Evolutionary conservation across 805 yeast genomes (phyloP), one percentile per base, ranked within the genome.

Genomic region (Candida lessepsii): DNA sequence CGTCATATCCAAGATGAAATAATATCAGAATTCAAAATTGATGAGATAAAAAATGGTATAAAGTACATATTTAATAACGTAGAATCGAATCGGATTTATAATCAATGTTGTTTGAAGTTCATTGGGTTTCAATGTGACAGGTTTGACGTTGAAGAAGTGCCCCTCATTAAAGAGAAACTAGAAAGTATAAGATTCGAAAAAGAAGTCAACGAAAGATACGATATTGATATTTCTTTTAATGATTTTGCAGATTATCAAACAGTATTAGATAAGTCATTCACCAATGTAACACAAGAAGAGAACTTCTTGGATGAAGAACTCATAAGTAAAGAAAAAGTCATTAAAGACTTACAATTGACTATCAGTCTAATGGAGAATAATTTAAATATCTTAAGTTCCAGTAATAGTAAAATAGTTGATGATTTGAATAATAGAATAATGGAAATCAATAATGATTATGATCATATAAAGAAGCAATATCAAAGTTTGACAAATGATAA

Each of bases 301-400:
- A 11, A 20, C 4, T 7, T 17, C 5, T 39, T 28, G 11, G 20
- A 29, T 14, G 9, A 40, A 10, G 34, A 38, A 21, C 21, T 42
- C 9, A 8, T 41, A 11, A 54, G 56, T 16, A 60, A 57, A 25
- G 65, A 63, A 17, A 50, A 44, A 17, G 36, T 46, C 10, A 53
- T 76, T 11, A 70, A 69, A 26, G 80, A 78, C 34, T 56, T 74
- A 10, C 56, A 60, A 9, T 54, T 77, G 40, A 76, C 73, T 45
- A 60, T 77, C 8, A 57, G 64, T 7, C 61, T 76, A 2, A 51
- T 78, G 26, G 71, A 75, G 45, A 60, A 65, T 5, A 75, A 73
- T 46, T 54, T 77, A 49, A 48, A 47, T 11, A 57, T 65, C 3
- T 52, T 65, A 5, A 54, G 57, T 27, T 49, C 50, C 0, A 60